Percentiles rank a stretch among this genome's conserved stretches.
Evolutionary conservation across 2,329 filamentous ascomycete genomes (phyloP).

Genomic region (Colletotrichum musae): DNA sequence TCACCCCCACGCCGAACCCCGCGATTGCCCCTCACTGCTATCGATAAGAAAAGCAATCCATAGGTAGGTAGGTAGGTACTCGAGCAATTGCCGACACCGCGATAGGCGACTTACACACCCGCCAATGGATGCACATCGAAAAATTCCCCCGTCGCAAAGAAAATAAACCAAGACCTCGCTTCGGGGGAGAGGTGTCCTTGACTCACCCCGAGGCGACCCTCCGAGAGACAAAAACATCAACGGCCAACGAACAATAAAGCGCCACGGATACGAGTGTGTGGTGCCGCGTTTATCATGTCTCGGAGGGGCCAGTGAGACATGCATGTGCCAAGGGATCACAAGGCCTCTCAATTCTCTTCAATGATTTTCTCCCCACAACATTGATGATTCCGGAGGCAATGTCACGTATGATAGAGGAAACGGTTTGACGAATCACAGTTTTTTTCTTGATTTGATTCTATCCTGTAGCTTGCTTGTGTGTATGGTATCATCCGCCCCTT

Average conservation of each 20-base stretch:
- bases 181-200: constrained; percentile 10
- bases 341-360: background rate
- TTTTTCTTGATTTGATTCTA: background rate
- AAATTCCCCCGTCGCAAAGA: no score
- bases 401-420: no score
- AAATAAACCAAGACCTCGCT: background rate
- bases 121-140: no score
- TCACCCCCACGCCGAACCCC: background rate
- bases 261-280: constrained; percentile 28
- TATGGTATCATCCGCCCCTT: constrained; percentile 30
- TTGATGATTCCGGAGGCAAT: background rate
- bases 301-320: constrained; percentile 33
- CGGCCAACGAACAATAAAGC: constrained; percentile 14
- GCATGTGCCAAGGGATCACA: constrained; percentile 29
- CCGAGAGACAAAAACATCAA: background rate
- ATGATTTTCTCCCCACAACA: background rate
- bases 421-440: constrained; percentile 5
- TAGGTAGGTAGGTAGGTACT: no score
- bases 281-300: background rate
- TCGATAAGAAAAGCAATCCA: background rate
- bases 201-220: constrained; percentile 21
- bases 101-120: no score
- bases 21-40: background rate
- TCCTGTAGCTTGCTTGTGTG: constrained; percentile 10
- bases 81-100: background rate